Percentiles rank a stretch among this genome's conserved stretches.
Evolutionary conservation across 352 stramenopile species (phyloP).

Genomic region (Globisporangium perplexum): DNA sequence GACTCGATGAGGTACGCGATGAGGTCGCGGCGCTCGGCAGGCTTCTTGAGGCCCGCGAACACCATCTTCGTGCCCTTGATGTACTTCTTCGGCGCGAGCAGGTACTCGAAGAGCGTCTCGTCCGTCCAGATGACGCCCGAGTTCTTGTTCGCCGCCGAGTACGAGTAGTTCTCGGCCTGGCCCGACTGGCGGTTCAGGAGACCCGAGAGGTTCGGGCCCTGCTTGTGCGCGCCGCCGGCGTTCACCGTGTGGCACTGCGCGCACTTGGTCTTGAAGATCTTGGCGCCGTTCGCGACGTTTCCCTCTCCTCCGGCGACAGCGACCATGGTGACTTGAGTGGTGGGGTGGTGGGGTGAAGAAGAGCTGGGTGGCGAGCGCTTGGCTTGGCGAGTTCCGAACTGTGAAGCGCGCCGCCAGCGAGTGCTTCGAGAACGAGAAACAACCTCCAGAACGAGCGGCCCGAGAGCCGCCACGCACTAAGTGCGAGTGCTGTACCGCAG

Average conservation of each 20-base stretch:
- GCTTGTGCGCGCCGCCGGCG: slow-evolving; percentile 94
- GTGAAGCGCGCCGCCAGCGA: slow-evolving; percentile 8
- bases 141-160: slow-evolving; percentile 99
- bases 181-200: slow-evolving; percentile 96
- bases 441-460: not conserved
- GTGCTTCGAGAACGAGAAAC: not conserved
- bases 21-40: slow-evolving; percentile 94
- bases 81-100: slow-evolving; percentile 99
- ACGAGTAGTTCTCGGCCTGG: slow-evolving; percentile 96
- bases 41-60: slow-evolving; percentile 99
- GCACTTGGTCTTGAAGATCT: slow-evolving; percentile 98
- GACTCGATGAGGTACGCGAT: slow-evolving; percentile 98
- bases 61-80: slow-evolving; percentile 99
- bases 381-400: slow-evolving; percentile 46
- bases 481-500: not conserved
- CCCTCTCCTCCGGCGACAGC: slow-evolving; percentile 29
- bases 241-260: slow-evolving; percentile 93
- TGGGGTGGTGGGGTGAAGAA: not conserved
- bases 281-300: slow-evolving; percentile 86
- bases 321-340: slow-evolving; percentile 9
- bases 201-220: slow-evolving; percentile 98
- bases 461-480: not conserved
- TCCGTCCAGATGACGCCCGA: slow-evolving; percentile 95
- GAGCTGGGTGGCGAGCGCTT: slow-evolving; percentile 15
- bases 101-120: slow-evolving; percentile 98